phyloP scores from a whole-genome alignment of 805 yeast genomes.

The Metschnikowia arizonensis region DNA sequence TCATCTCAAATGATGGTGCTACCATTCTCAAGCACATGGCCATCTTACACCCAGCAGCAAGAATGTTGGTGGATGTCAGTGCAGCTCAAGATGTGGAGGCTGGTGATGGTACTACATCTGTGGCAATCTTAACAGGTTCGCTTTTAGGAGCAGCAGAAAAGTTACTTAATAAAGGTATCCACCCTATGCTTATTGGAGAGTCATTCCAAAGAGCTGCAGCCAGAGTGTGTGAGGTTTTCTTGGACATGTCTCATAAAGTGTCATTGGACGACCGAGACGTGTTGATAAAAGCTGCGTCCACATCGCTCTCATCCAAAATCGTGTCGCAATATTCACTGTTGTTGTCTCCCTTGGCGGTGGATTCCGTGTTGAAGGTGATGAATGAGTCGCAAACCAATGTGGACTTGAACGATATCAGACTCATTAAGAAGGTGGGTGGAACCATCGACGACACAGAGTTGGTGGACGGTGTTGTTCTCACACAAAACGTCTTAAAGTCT shows the following conservation, averaged over 20 bases:
- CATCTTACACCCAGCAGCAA: constrained; percentile 96
- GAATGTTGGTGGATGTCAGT: constrained; percentile 92
- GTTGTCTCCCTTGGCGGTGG: constrained; percentile 91
- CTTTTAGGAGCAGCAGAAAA: constrained; percentile 92
- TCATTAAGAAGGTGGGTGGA: constrained; percentile 93
- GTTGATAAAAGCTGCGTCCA: constrained; percentile 85
- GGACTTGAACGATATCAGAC: constrained; percentile 81
- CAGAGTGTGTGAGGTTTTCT: constrained; percentile 74
- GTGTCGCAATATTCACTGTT: constrained; percentile 87
- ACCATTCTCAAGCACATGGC: constrained; percentile 97
- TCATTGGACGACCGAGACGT: constrained; percentile 78
- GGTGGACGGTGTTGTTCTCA: constrained; percentile 88
- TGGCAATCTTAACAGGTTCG: constrained; percentile 93
- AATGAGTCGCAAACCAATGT: constrained; percentile 60
- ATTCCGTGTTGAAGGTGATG: constrained; percentile 78
- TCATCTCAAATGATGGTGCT: constrained; percentile 97
- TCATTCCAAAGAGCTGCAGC: constrained; percentile 85
- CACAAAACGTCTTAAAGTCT: constrained; percentile 81
- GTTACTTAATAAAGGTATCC: constrained; percentile 83
- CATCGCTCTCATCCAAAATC: constrained; percentile 91
- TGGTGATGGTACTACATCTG: constrained; percentile 99
- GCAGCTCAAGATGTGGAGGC: constrained; percentile 99
- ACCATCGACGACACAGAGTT: constrained; percentile 95
- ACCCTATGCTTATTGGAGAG: constrained; percentile 93
- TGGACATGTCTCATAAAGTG: constrained; percentile 81